These are phyloP conservation scores for Cladosporium cucumerinum DNA, from an alignment of 2,329 filamentous ascomycete species.

Conservation along the genomic window DNA sequence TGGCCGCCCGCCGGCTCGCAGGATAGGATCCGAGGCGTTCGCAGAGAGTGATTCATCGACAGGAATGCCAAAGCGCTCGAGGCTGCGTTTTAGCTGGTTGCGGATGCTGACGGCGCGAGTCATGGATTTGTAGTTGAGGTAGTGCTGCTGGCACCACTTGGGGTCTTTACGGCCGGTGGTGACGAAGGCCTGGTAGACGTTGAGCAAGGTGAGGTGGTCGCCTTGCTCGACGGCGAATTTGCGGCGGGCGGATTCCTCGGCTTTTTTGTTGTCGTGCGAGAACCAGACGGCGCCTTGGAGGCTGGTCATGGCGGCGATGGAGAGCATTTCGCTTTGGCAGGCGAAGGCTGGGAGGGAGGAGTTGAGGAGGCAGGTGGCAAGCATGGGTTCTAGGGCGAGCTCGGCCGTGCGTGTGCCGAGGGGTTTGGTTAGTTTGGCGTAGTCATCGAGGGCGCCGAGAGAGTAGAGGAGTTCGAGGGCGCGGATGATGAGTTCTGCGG, in stretches of 20 bases:
- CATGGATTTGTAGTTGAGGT: conserved; percentile 83
- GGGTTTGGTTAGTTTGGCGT: conserved; percentile 84
- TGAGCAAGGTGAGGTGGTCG: conserved; percentile 87
- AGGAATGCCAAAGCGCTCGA: conserved; percentile 77
- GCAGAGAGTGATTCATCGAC: conserved; percentile 60
- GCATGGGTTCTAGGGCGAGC: conserved; percentile 90
- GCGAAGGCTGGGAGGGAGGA: conserved; percentile 63
- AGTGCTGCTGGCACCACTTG: conserved; percentile 82
- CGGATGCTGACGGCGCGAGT: conserved; percentile 79
- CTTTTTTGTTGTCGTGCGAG: conserved; percentile 70
- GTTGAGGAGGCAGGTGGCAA: conserved; percentile 80
- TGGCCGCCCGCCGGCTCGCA: conserved; percentile 39
- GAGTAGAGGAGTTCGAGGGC: conserved; percentile 86
- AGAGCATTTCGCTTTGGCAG: conserved; percentile 81
- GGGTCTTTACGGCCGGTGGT: conserved; percentile 78
- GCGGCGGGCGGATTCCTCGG: conserved; percentile 68
- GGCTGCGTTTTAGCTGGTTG: conserved; percentile 77
- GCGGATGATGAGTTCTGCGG: conserved; percentile 77
- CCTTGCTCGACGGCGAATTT: conserved; percentile 91
- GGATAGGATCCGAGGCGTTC: conserved; percentile 19
- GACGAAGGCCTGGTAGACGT: conserved; percentile 87
- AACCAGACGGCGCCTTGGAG: conserved; percentile 82
- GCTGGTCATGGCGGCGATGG: conserved; percentile 91
- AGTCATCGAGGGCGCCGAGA: conserved; percentile 80
- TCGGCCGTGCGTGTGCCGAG: conserved; percentile 91